Conservation (phyloP, 2,329 filamentous ascomycete genomes). For the Akanthomyces dipterigenus region DNA sequence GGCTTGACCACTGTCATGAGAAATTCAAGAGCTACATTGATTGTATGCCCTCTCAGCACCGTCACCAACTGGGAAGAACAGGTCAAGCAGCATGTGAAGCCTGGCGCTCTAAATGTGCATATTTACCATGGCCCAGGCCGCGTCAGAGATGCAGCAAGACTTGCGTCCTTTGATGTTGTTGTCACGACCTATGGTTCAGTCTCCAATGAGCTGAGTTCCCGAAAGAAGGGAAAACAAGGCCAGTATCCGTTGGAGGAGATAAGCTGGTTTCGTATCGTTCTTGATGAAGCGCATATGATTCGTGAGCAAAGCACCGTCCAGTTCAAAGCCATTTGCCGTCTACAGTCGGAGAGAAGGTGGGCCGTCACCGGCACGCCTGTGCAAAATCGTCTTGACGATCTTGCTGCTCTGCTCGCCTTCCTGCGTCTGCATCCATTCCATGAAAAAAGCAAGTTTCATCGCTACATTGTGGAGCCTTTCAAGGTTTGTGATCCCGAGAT, state of each 20-base stretch:
- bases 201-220: conserved; percentile 65
- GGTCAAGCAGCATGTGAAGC: conserved; percentile 71
- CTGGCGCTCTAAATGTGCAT: conserved; percentile 61
- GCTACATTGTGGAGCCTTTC: conserved; percentile 78
- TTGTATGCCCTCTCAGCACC: conserved; percentile 85
- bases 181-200: conserved; percentile 92
- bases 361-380: conserved; percentile 96
- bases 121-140: conserved; percentile 82
- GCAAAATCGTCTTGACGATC: conserved; percentile 86
- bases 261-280: conserved; percentile 87
- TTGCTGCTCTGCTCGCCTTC: conserved; percentile 81
- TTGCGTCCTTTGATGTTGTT: conserved; percentile 73
- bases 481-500: conserved; percentile 80
- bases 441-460: conserved; percentile 65
- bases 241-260: conserved; percentile 64
- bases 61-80: conserved; percentile 94
- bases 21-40: conserved; percentile 73
- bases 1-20: conserved; percentile 46
- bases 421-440: conserved; percentile 80
- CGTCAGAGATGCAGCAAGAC: conserved; percentile 58
- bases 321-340: conserved; percentile 74
- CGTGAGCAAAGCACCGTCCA: conserved; percentile 76
- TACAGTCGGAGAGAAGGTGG: conserved; percentile 81
- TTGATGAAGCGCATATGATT: conserved; percentile 94
- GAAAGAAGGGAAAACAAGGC: conserved; percentile 54